Percentiles rank a stretch among this genome's conserved stretches.
Conservation (phyloP, 495 filamentous ascomycete species). For the Aspergillus saccharolyticus region DNA sequence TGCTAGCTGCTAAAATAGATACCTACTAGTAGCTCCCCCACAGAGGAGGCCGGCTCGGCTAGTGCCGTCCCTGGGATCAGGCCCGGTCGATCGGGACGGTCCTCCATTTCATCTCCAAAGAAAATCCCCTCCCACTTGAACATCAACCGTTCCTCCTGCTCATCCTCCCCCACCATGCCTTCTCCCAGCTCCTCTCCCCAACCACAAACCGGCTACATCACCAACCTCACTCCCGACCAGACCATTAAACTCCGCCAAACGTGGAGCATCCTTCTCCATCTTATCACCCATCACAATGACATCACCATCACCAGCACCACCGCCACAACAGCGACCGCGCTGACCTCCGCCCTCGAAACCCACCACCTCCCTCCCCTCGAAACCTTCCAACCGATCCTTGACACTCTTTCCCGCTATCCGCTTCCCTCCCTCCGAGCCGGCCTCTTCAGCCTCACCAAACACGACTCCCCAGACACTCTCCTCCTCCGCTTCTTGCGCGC, state of each 20-base stretch:
- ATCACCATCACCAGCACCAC: slow-evolving; percentile 20
- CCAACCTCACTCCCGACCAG: slow-evolving; percentile 76
- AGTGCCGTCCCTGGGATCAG: not conserved
- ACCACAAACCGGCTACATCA: slow-evolving; percentile 63
- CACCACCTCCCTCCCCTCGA: slow-evolving; percentile 24
- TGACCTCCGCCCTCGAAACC: slow-evolving; percentile 21
- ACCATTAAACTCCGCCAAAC: slow-evolving; percentile 77
- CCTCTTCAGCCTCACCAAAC: slow-evolving; percentile 83
- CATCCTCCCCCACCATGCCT: slow-evolving; percentile 9
- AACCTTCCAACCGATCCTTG: slow-evolving; percentile 25
- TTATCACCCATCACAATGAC: slow-evolving; percentile 53
- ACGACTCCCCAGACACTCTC: slow-evolving; percentile 85
- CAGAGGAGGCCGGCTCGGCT: not conserved
- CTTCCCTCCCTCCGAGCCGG: slow-evolving; percentile 68
- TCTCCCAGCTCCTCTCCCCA: slow-evolving; percentile 7
- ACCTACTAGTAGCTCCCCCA: not conserved
- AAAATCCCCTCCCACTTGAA: too few relatives aligned
- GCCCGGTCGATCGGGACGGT: not conserved
- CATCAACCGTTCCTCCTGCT: not conserved
- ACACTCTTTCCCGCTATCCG: slow-evolving; percentile 36
- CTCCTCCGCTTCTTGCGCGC: slow-evolving; percentile 88
- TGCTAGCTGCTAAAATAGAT: too few relatives aligned
- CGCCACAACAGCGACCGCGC: slow-evolving; percentile 10
- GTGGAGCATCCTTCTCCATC: slow-evolving; percentile 68
- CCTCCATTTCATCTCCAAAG: not conserved